Base-by-base conservation (phyloP, 306 rosid species). In the Sesbania bispinosa region DNA sequence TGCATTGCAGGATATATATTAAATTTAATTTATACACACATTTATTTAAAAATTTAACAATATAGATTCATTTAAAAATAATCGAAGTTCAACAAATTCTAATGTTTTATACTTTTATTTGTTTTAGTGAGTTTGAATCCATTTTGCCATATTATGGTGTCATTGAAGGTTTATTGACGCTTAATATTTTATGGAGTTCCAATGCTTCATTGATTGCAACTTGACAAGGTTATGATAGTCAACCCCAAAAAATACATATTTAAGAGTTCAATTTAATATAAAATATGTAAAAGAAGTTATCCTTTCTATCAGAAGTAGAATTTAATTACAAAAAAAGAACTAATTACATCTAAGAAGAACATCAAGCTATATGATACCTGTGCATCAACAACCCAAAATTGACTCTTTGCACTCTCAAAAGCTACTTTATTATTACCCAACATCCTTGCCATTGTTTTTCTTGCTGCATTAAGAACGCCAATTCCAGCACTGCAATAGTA, bases 391-490 rank as follows among this genome's bases (percentile, higher is more conserved):
- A 95, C 89, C 99, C 99, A 95, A 75, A 95, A 95, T 83, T 95
- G 99, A 55, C 96, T 88, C 78, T 80, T 75, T 14, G 99, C 99
- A 80, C 96, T 87, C 68, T 88, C 74, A 79, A 85, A 95, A 63
- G 99, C 99, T 61, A 62, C 21, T 79, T 89, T 90, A 79, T 85
- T 95, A 76, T 95, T 89, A 68, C 99, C 99, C 85, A 95, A 66
- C 99, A 91, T 91, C 86, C 99, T 95, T 78, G 99, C 96, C 99
- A 95, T 95, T 76, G 99, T 95, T 82, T 91, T 88, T 58, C 99
- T 84, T 35, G 91, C 96, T 50, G 96, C 83, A 59, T 95, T 91
- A 58, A 95, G 84, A 77, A 95, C 97, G 26, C 99, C 99, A 42
- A 95, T 85, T 77, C 99, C 99, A 74, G 99, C 97, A 86, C 99